Evolutionary conservation across 139 green algal species (phyloP).

Genomic region (Monoraphidium neglectum): DNA sequence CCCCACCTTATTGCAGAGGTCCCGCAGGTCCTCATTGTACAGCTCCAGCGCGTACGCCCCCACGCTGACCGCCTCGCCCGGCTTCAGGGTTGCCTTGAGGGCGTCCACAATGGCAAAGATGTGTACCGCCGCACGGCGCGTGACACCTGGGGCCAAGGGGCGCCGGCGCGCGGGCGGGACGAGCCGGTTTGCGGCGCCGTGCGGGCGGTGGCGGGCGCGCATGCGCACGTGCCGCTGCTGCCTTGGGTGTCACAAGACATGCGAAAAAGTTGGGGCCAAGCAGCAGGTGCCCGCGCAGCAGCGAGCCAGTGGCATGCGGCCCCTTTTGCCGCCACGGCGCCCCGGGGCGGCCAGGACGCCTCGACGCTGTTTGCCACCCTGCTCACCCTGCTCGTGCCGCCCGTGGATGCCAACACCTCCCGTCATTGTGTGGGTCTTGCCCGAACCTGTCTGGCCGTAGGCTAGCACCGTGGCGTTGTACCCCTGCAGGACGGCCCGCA

Average conservation of each 20-base stretch:
- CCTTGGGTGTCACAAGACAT: too few relatives aligned
- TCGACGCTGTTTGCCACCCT: not conserved
- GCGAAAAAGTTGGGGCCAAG: too few relatives aligned
- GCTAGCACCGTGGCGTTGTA: slow-evolving; percentile 79
- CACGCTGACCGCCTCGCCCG: slow-evolving; percentile 55
- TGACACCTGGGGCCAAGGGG: slow-evolving; percentile 50
- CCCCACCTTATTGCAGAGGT: slow-evolving; percentile 40
- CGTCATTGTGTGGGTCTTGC: slow-evolving; percentile 81
- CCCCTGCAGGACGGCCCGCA: slow-evolving; percentile 45
- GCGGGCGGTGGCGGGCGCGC: too few relatives aligned
- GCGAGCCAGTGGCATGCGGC: too few relatives aligned
- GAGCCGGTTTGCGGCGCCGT: too few relatives aligned
- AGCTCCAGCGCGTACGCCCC: slow-evolving; percentile 63
- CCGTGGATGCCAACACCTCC: slow-evolving; percentile 61
- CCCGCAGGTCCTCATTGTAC: slow-evolving; percentile 78
- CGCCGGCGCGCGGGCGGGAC: too few relatives aligned
- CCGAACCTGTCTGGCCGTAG: slow-evolving; percentile 76
- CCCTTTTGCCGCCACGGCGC: not conserved
- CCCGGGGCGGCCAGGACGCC: not conserved
- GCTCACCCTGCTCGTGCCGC: slow-evolving; percentile 50
- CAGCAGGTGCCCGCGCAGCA: too few relatives aligned
- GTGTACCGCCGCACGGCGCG: slow-evolving; percentile 54
- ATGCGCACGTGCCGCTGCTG: too few relatives aligned
- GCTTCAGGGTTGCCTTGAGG: slow-evolving; percentile 48
- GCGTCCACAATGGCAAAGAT: slow-evolving; percentile 47